These are phyloP conservation scores for Exophiala oligosperma DNA, from an alignment of 2,329 filamentous ascomycete species.

Conservation along the genomic window DNA sequence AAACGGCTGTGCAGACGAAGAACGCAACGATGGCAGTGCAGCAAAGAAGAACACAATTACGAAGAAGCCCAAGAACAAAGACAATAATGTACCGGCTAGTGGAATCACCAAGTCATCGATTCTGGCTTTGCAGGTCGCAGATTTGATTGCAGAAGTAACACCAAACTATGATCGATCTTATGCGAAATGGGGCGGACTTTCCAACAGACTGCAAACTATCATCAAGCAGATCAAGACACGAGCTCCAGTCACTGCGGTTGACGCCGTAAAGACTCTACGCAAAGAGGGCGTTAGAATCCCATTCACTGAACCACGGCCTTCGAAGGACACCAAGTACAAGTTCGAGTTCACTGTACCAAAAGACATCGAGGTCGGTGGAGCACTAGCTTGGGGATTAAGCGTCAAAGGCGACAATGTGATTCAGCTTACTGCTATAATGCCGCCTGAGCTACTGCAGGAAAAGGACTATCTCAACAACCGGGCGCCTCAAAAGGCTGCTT, in stretches of 20 bases:
- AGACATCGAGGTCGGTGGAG: constrained; percentile 84
- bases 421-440: constrained; percentile 88
- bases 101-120: constrained; percentile 21
- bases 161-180: constrained; percentile 52
- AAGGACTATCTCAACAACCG: constrained; percentile 93
- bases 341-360: constrained; percentile 73
- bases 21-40: too few relatives aligned
- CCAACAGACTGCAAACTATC: constrained; percentile 53
- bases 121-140: constrained; percentile 58
- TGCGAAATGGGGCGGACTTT: constrained; percentile 50
- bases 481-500: constrained; percentile 93
- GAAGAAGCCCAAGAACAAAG: background rate
- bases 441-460: constrained; percentile 75
- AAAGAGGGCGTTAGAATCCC: constrained; percentile 72
- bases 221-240: constrained; percentile 59
- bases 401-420: constrained; percentile 62
- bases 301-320: constrained; percentile 77
- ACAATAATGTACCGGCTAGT: constrained; percentile 10
- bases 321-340: constrained; percentile 76
- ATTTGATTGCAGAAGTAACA: constrained; percentile 59
- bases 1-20: background rate
- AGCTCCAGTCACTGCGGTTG: constrained; percentile 54
- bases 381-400: constrained; percentile 76
- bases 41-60: background rate
- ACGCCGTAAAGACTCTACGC: constrained; percentile 68